Conservation (phyloP, 345 rosid genomes). For the sweet orange (Citrus sinensis) region DVS_A1.0 CM039169.1:25874001-25874500, state of each 20-base stretch:
- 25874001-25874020: too few relatives aligned
- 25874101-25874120: too few relatives aligned
- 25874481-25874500: background rate
- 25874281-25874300: background rate
- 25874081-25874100: too few relatives aligned
- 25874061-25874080: too few relatives aligned
- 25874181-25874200: too few relatives aligned
- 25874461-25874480: background rate
- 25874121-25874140: too few relatives aligned
- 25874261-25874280: background rate
- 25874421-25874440: constrained; percentile 1
- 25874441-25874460: background rate
- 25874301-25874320: background rate
- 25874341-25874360: background rate
- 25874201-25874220: too few relatives aligned
- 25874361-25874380: background rate
- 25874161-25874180: too few relatives aligned
- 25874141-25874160: too few relatives aligned
- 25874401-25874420: background rate
- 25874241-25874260: background rate
- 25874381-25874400: background rate
- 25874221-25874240: background rate
- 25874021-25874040: too few relatives aligned
- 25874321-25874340: background rate
- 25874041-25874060: too few relatives aligned